Evolutionary conservation across 495 filamentous ascomycete species (phyloP).

Genomic region (Astrocystis sublimbata): DNA sequence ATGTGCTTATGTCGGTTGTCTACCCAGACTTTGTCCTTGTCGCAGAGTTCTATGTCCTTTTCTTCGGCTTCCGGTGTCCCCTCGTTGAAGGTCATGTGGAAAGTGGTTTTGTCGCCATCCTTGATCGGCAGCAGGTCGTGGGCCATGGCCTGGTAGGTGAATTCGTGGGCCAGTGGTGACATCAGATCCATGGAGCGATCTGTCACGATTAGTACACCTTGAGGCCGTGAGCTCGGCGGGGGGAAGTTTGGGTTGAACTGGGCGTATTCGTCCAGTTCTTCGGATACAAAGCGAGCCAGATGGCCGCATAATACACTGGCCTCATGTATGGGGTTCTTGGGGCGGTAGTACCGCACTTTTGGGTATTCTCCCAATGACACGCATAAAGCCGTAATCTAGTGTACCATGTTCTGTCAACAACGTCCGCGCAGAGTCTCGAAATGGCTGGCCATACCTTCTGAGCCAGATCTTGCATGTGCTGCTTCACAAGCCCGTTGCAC

Average conservation of each 20-base stretch:
- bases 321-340: constrained; percentile 74
- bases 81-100: constrained; percentile 75
- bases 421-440: neutral
- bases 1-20: constrained; percentile 92
- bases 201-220: constrained; percentile 80
- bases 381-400: constrained; percentile 78
- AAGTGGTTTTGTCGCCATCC: constrained; percentile 85
- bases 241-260: constrained; percentile 82
- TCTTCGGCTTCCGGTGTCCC: constrained; percentile 64
- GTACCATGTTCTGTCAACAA: constrained; percentile 8
- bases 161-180: constrained; percentile 88
- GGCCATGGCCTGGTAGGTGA: constrained; percentile 98
- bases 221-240: constrained; percentile 73
- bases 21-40: constrained; percentile 91
- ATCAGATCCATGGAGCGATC: constrained; percentile 91
- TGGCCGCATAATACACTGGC: constrained; percentile 82
- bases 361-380: constrained; percentile 85
- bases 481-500: constrained; percentile 78
- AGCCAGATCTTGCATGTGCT: constrained; percentile 78
- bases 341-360: constrained; percentile 84
- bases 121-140: constrained; percentile 87
- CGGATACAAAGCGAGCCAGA: constrained; percentile 88
- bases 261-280: constrained; percentile 83
- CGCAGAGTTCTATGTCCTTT: constrained; percentile 87
- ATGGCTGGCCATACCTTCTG: constrained; percentile 66